A percentile compares a stretch with the other conserved stretches of the same genome.
These are phyloP conservation scores for Pythium biforme DNA, from an alignment of 352 stramenopile species.

Conservation along the genomic window DNA sequence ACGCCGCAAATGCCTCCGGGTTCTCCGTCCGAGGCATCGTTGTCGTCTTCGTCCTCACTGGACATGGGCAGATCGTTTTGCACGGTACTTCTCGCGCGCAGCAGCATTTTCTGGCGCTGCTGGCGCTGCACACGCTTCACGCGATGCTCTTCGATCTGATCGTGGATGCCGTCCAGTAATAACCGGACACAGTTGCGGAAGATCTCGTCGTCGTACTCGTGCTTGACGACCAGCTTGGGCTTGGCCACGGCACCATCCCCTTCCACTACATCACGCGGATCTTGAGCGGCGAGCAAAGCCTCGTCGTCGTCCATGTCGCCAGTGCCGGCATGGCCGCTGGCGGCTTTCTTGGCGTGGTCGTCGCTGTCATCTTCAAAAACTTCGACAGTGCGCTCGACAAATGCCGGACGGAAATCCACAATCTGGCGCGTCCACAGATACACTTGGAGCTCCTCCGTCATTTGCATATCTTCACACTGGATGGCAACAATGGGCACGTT, in stretches of 20 bases:
- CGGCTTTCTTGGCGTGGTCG: slow-evolving; percentile 7
- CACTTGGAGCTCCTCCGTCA: slow-evolving; percentile 80
- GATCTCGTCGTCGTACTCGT: slow-evolving; percentile 59
- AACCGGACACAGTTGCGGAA: slow-evolving; percentile 67
- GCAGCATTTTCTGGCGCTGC: slow-evolving; percentile 31
- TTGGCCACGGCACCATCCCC: slow-evolving; percentile 16
- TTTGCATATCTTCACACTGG: slow-evolving; percentile 79
- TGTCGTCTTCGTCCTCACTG: slow-evolving; percentile 21
- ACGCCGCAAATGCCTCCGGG: slow-evolving; percentile 11
- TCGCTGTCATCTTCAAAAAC: slow-evolving; percentile 11
- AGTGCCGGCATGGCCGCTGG: slow-evolving; percentile 19
- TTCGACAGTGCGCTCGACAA: slow-evolving; percentile 27
- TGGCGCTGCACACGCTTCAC: slow-evolving; percentile 44
- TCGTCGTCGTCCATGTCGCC: slow-evolving; percentile 19
- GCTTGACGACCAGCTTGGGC: slow-evolving; percentile 25
- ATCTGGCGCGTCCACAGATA: slow-evolving; percentile 87
- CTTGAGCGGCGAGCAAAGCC: slow-evolving; percentile 19
- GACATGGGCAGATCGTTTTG: slow-evolving; percentile 14
- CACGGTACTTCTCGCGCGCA: slow-evolving; percentile 25
- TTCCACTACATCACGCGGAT: slow-evolving; percentile 25
- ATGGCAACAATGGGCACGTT: slow-evolving; percentile 84
- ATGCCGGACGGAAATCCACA: slow-evolving; percentile 66
- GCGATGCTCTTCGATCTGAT: slow-evolving; percentile 81
- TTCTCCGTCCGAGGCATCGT: slow-evolving; percentile 14
- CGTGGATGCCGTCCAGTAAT: slow-evolving; percentile 76